Evolutionary conservation across 352 stramenopile genomes (phyloP), one percentile per base, ranked within the genome.

Genomic region (Phytophthora pini): DNA sequence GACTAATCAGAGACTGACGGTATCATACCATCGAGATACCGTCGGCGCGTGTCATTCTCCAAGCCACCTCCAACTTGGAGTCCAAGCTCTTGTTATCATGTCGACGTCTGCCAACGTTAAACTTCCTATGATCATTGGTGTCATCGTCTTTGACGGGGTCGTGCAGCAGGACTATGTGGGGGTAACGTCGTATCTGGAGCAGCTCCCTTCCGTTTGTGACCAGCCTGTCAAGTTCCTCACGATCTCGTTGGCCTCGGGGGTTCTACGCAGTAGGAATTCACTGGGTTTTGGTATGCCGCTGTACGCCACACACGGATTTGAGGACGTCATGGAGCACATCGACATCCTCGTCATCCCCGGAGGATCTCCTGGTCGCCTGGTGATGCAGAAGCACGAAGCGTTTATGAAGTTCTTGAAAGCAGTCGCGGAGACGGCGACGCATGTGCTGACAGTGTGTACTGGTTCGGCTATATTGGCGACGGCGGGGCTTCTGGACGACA

Each of bases 81-180:
- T 17, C 17, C 10, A 41, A 51, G 36, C 32, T 29, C 3, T n/a
- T 27, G 36, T 0, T 8, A 52, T 20, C 36, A 70, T 70, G 62
- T 55, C 47, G 39, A 61, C 27, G 13, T 36, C 47, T 36, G 17
- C 34, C 22, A 50, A 20, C 32, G 29, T 17, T 1, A 68, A 64
- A 24, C 4, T 26, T n/a, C 55, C 68, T 39, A 61, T 90, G 17
- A 55, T 50, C 11, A 68, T 91, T 36, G 82, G 77, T 50, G 77
- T 91, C 22, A 65, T 91, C 56, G 61, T 91, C 36, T 91, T 84
- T 54, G 74, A 87, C 22, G 57, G 60, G 46, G 78, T 88, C 45
- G 80, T 86, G 70, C 63, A 79, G 65, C 76, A 89, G 48, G 82
- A 91, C 57, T 88, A 72, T 62, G 68, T 89, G 51, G 82, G 82